These are phyloP conservation scores for Nemania sp. DNA, from an alignment of 2,329 filamentous ascomycete genomes.

Conservation along the genomic window DNA sequence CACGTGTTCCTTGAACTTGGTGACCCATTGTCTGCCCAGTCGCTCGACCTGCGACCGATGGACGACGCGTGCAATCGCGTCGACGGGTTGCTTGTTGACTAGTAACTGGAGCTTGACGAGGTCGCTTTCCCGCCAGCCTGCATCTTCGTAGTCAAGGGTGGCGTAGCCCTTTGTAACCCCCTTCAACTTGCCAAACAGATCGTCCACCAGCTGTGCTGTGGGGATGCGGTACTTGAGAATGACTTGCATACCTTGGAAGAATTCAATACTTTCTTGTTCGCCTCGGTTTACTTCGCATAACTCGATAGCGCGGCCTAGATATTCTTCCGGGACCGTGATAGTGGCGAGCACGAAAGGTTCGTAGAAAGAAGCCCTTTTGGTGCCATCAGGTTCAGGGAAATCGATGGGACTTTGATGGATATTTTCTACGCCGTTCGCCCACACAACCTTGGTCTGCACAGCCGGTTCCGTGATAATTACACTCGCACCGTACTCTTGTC, in stretches of 20 bases:
- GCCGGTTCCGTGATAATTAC: constrained; percentile 98
- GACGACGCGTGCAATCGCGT: constrained; percentile 92
- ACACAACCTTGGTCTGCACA: constrained; percentile 89
- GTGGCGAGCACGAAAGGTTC: constrained; percentile 76
- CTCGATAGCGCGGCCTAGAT: constrained; percentile 93
- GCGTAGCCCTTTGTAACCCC: constrained; percentile 95
- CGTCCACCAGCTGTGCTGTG: constrained; percentile 89
- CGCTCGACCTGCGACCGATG: constrained; percentile 84
- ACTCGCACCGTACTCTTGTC: constrained; percentile 92
- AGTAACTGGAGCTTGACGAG: constrained; percentile 92
- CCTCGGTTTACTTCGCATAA: constrained; percentile 92
- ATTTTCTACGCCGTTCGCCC: constrained; percentile 79
- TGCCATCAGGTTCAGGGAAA: constrained; percentile 78
- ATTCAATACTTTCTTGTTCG: constrained; percentile 86
- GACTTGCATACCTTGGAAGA: constrained; percentile 92
- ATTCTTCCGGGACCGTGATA: constrained; percentile 92
- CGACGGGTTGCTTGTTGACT: constrained; percentile 92
- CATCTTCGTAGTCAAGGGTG: constrained; percentile 95
- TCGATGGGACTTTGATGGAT: constrained; percentile 87
- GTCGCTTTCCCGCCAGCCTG: constrained; percentile 82
- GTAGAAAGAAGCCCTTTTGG: constrained; percentile 58
- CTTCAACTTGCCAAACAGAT: constrained; percentile 97
- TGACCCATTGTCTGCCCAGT: constrained; percentile 88
- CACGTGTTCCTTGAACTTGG: constrained; percentile 96
- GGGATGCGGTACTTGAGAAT: constrained; percentile 94